Base-by-base conservation (phyloP, 352 stramenopile genomes). In the Thalassiosira mediterranea region DNA sequence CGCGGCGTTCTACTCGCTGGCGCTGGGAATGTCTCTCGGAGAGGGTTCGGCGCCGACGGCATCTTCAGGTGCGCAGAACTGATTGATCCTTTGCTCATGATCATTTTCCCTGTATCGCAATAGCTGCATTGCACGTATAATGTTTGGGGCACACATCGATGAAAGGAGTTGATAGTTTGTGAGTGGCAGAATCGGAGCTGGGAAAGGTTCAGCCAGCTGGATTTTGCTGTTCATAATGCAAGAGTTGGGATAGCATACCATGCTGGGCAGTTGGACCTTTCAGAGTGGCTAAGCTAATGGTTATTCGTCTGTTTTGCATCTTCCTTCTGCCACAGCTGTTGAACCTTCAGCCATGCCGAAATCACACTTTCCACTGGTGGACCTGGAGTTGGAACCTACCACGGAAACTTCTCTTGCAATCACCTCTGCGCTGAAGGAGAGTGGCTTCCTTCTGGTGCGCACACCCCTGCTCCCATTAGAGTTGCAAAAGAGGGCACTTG, bases 391-490 rank as follows among this genome's bases (percentile, higher is more conserved):
- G 4, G 13, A 49, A 29, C 56, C 44, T 34, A 31, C 60, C n/a
- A 19, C 21, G 4, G 44, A 28, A 10, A 56, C 46, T 2, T 68
- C 53, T 19, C 53, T 54, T 13, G 13, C 49, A 25, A 56, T 78
- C 1, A 66, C 60, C 23, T 51, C 48, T 4, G 80, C 80, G 4
- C 58, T 88, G 15, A 37, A 53, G 34, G n/a, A 47, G 3, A 88
- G 75, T 69, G 80, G 83, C 11, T 90, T 90, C 66, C 59, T 87
- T 0, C 25, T 87, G n/a, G 58, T 88, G 4, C 62, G 62, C 56
- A 72, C 76, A 10, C 34, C 52, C 17, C 23, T 83, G 0, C 31
- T 90, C 7, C 21, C 63, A 28, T 29, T 66, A 46, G 38, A 79
- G 21, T 54, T 85, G 13, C 83, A 90, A 63, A 47, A 54, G 29